Conservation (phyloP, 768 basidiomycete genomes). For the Pulveroboletus ravenelii region DNA sequence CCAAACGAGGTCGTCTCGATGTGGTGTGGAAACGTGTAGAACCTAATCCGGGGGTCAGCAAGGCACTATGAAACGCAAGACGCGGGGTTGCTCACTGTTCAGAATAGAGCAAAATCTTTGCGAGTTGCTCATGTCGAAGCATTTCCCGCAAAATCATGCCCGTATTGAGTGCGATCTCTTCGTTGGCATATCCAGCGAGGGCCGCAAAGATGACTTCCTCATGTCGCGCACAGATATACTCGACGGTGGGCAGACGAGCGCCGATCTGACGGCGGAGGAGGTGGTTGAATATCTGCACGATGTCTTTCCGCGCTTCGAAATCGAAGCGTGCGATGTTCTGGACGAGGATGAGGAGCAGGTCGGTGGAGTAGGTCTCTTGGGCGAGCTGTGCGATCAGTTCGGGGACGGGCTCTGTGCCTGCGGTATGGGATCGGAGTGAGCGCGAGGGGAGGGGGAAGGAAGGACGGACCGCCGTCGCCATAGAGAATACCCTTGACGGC, state of each 20-base stretch:
- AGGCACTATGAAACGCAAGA: neutral
- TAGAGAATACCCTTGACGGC: slow-evolving; percentile 85
- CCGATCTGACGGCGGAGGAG: slow-evolving; percentile 90
- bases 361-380: slow-evolving; percentile 91
- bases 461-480: slow-evolving; percentile 75
- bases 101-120: slow-evolving; percentile 85
- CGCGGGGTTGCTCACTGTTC: slow-evolving; percentile 72
- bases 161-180: slow-evolving; percentile 94
- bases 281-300: slow-evolving; percentile 85
- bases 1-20: slow-evolving; percentile 98
- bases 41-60: slow-evolving; percentile 44
- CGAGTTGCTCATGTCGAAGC: slow-evolving; percentile 87
- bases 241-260: slow-evolving; percentile 91
- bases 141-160: slow-evolving; percentile 98
- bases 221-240: slow-evolving; percentile 77
- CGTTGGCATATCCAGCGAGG: slow-evolving; percentile 89
- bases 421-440: slow-evolving; percentile 2
- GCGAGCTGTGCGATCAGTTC: slow-evolving; percentile 92
- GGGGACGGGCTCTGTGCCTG: slow-evolving; percentile 64
- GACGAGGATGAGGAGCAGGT: slow-evolving; percentile 78
- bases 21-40: slow-evolving; percentile 94
- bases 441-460: neutral
- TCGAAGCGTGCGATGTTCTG: slow-evolving; percentile 82
- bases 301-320: slow-evolving; percentile 88
- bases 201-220: slow-evolving; percentile 78